These are phyloP conservation scores for Grosmannia serpens DNA, from an alignment of 2,329 filamentous ascomycete genomes.

Conservation along the genomic window DNA sequence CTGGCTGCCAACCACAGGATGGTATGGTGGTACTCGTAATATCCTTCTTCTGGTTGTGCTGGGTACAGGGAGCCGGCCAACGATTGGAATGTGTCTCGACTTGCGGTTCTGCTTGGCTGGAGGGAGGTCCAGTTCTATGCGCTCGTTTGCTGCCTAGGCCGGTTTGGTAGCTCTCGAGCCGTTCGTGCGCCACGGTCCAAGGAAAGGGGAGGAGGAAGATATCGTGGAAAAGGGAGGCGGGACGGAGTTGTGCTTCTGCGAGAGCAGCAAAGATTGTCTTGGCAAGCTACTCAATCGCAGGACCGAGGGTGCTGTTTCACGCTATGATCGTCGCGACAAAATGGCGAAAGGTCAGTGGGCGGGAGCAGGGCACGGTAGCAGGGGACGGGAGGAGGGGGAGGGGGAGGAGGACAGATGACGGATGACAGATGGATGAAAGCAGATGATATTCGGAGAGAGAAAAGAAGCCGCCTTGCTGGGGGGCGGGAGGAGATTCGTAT, in stretches of 20 bases:
- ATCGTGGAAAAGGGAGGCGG: neutral
- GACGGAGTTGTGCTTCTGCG: neutral
- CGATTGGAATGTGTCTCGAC: constrained; percentile 11
- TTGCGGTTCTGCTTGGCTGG: neutral
- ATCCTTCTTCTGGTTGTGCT: neutral
- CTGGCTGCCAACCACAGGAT: neutral
- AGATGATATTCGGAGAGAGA: neutral
- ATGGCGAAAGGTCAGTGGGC: neutral
- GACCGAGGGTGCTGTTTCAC: neutral
- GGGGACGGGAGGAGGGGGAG: too few relatives aligned
- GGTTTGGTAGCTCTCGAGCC: neutral
- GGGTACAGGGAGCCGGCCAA: constrained; percentile 5
- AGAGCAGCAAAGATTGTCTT: neutral
- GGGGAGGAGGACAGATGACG: neutral
- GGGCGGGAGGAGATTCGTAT: neutral
- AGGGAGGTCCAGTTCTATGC: neutral
- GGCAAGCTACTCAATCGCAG: neutral
- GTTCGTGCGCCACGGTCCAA: neutral
- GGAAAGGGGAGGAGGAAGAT: neutral
- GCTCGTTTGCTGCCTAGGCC: neutral
- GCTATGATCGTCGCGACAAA: neutral
- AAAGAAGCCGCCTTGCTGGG: neutral
- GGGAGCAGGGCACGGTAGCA: neutral
- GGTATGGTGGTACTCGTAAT: neutral
- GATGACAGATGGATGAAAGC: neutral